These are phyloP conservation scores for Cenococcum geophilum DNA, from an alignment of 495 filamentous ascomycete species.

Conservation along the genomic window DNA sequence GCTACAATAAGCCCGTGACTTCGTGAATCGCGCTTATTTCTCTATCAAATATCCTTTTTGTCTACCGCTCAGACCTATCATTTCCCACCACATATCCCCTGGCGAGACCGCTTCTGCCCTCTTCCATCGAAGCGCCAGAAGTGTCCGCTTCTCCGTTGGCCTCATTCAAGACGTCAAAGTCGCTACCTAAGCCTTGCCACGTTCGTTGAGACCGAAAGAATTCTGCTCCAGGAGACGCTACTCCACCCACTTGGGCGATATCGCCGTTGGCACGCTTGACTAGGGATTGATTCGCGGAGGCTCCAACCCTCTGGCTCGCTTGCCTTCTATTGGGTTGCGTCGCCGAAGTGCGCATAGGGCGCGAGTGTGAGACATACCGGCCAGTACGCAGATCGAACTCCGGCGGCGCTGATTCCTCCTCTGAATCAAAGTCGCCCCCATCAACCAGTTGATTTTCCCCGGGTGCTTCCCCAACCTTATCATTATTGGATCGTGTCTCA, in stretches of 20 bases:
- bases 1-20: neutral
- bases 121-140: conserved; percentile 55
- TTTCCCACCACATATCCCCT: conserved; percentile 80
- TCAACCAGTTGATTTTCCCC: conserved; percentile 32
- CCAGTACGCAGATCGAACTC: conserved; percentile 91
- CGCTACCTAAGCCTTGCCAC: conserved; percentile 88
- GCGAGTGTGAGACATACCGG: conserved; percentile 71
- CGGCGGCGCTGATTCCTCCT: conserved; percentile 67
- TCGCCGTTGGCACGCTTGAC: conserved; percentile 60
- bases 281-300: conserved; percentile 42
- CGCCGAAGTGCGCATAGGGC: conserved; percentile 61
- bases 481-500: conserved; percentile 4
- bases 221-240: conserved; percentile 85
- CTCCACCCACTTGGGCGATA: conserved; percentile 67
- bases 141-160: conserved; percentile 47
- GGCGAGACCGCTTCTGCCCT: conserved; percentile 84
- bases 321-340: conserved; percentile 18
- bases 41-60: neutral
- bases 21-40: neutral
- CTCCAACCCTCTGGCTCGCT: conserved; percentile 17
- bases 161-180: conserved; percentile 66
- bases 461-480: conserved; percentile 10
- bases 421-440: conserved; percentile 45
- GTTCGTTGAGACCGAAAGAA: conserved; percentile 74
- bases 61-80: conserved; percentile 8